These are phyloP conservation scores for Didymella pomorum DNA, from an alignment of 2,329 filamentous ascomycete species.

Conservation along the genomic window DNA sequence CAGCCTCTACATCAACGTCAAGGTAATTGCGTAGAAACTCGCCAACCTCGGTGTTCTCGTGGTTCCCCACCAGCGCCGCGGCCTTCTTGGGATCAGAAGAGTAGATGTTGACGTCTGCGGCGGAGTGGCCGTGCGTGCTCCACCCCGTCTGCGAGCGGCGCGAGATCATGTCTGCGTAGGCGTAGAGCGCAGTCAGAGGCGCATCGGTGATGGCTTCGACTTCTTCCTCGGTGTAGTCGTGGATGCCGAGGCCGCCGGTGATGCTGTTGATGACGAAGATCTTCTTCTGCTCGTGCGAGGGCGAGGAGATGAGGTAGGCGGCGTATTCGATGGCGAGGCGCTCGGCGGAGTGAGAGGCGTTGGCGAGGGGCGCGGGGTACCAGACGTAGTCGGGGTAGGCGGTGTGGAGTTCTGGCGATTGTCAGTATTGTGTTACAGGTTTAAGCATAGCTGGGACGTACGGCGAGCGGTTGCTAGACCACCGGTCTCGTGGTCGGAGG, in stretches of 20 bases:
- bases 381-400: slow-evolving; percentile 76
- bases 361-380: slow-evolving; percentile 83
- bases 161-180: slow-evolving; percentile 86
- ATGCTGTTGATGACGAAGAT: slow-evolving; percentile 76
- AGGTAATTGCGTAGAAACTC: slow-evolving; percentile 82
- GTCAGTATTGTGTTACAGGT: slow-evolving; percentile 19
- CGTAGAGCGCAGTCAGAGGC: slow-evolving; percentile 64
- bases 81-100: slow-evolving; percentile 73
- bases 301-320: slow-evolving; percentile 61
- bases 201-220: slow-evolving; percentile 69
- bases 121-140: slow-evolving; percentile 88
- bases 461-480: slow-evolving; percentile 83
- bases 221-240: slow-evolving; percentile 75
- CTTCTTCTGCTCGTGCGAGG: slow-evolving; percentile 43
- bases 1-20: slow-evolving; percentile 75
- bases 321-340: slow-evolving; percentile 70
- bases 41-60: slow-evolving; percentile 94
- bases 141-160: slow-evolving; percentile 89
- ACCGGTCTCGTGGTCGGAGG: slow-evolving; percentile 96
- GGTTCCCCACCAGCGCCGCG: slow-evolving; percentile 76
- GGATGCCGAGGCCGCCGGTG: slow-evolving; percentile 75
- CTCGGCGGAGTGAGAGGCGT: slow-evolving; percentile 78
- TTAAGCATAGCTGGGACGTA: slow-evolving; percentile 51
- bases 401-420: slow-evolving; percentile 61
- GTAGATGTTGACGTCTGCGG: slow-evolving; percentile 97